A percentile compares a stretch with the other conserved stretches of the same genome.
These are phyloP conservation scores for Boletus rubropictus DNA, from an alignment of 768 basidiomycete species.

Conservation along the genomic window DNA sequence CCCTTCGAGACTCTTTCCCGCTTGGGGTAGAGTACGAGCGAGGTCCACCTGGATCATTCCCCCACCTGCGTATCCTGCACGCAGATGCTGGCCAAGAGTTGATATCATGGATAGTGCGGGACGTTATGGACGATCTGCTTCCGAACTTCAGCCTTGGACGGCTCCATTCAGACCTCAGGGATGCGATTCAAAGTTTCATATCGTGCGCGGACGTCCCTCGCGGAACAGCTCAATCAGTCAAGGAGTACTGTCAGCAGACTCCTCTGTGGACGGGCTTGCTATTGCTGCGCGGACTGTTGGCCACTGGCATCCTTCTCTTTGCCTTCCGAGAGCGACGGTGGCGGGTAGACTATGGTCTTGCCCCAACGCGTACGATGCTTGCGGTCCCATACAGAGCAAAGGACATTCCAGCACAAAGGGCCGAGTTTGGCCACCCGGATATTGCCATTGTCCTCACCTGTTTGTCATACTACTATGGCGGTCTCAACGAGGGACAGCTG, in stretches of 20 bases:
- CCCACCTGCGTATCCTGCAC: slow-evolving; percentile 22
- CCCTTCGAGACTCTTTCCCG: slow-evolving; percentile 3
- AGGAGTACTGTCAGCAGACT: background rate
- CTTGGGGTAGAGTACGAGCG: slow-evolving; percentile 18
- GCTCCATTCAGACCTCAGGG: background rate
- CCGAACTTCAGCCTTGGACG: slow-evolving; percentile 15
- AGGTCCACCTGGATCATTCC: slow-evolving; percentile 16
- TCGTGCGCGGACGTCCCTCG: slow-evolving; percentile 4
- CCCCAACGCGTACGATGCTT: slow-evolving; percentile 28
- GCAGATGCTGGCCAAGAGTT: slow-evolving; percentile 8
- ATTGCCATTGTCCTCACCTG: slow-evolving; percentile 33
- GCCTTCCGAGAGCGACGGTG: slow-evolving; percentile 33
- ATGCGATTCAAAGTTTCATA: slow-evolving; percentile 22
- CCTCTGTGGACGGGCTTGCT: slow-evolving; percentile 23
- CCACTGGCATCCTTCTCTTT: slow-evolving; percentile 28
- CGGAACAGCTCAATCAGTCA: background rate
- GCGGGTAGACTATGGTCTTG: slow-evolving; percentile 37
- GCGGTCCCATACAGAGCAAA: slow-evolving; percentile 38
- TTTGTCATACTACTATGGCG: slow-evolving; percentile 35
- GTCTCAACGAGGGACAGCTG: slow-evolving; percentile 29
- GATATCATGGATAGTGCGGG: slow-evolving; percentile 8
- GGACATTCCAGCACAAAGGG: slow-evolving; percentile 32
- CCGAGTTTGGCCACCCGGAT: slow-evolving; percentile 39
- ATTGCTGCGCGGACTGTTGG: slow-evolving; percentile 33
- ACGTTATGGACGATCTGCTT: slow-evolving; percentile 14